Evolutionary conservation across 2,329 filamentous ascomycete species (phyloP).

Genomic region (Aplosporella prunicola): DNA sequence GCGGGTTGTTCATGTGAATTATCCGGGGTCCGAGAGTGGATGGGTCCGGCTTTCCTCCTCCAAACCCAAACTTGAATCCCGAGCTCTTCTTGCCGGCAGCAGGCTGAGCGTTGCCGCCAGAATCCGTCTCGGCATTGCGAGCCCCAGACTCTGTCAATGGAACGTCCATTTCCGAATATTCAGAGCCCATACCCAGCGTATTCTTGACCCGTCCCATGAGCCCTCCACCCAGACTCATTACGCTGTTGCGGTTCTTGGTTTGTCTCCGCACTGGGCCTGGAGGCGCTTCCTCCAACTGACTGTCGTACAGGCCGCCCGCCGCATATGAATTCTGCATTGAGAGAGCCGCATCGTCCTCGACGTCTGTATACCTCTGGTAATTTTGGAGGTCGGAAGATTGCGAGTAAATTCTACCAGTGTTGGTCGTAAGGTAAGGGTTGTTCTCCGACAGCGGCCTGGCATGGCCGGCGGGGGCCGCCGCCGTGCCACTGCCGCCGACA

Average conservation of each 20-base stretch:
- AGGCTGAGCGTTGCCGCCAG: slow-evolving; percentile 35
- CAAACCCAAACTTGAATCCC: slow-evolving; percentile 83
- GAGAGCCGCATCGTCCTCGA: slow-evolving; percentile 74
- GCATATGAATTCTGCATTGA: slow-evolving; percentile 71
- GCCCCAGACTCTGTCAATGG: slow-evolving; percentile 73
- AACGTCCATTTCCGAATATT: slow-evolving; percentile 97
- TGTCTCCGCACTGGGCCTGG: slow-evolving; percentile 36
- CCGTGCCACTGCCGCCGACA: slow-evolving; percentile 55
- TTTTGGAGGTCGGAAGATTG: slow-evolving; percentile 79
- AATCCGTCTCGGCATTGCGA: slow-evolving; percentile 25
- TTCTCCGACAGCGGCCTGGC: slow-evolving; percentile 28
- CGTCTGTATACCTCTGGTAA: slow-evolving; percentile 85
- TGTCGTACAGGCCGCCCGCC: slow-evolving; percentile 51
- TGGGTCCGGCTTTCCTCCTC: slow-evolving; percentile 73
- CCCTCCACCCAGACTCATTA: slow-evolving; percentile 77
- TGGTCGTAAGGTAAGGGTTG: slow-evolving; percentile 23
- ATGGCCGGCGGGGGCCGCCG: slow-evolving; percentile 37
- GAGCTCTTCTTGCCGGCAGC: slow-evolving; percentile 49
- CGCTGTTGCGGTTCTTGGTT: slow-evolving; percentile 75
- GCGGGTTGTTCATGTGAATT: slow-evolving; percentile 93
- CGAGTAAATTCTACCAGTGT: slow-evolving; percentile 43
- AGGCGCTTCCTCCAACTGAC: slow-evolving; percentile 17
- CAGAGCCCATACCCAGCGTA: slow-evolving; percentile 73
- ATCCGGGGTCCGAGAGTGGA: slow-evolving; percentile 84
- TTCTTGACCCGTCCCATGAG: slow-evolving; percentile 81